phyloP scores from a whole-genome alignment of 2,329 filamentous ascomycete genomes.

The Xylariaceae sp. region DNA sequence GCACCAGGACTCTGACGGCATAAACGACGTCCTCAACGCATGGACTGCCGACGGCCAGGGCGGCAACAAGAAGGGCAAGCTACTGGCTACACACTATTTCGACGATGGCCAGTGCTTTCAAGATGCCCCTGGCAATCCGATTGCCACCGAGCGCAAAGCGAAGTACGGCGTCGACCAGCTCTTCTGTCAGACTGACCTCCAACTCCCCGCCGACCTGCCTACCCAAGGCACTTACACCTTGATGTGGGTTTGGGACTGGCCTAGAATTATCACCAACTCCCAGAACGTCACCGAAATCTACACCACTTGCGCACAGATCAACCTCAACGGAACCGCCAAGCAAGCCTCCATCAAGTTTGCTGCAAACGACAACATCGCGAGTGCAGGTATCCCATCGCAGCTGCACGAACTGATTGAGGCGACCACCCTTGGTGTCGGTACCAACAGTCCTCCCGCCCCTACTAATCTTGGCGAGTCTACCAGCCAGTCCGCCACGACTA shows the following conservation, averaged over 20 bases:
- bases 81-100: constrained; percentile 73
- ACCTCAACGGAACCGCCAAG: constrained; percentile 28
- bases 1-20: constrained; percentile 39
- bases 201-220: constrained; percentile 62
- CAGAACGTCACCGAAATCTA: constrained; percentile 51
- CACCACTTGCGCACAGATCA: constrained; percentile 44
- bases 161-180: constrained; percentile 55
- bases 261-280: constrained; percentile 46
- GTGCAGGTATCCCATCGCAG: constrained; percentile 39
- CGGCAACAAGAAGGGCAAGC: constrained; percentile 68
- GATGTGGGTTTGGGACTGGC: constrained; percentile 98
- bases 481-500: constrained; percentile 15
- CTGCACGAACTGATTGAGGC: constrained; percentile 38
- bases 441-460: constrained; percentile 22
- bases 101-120: constrained; percentile 92
- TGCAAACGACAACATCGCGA: constrained; percentile 24
- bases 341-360: constrained; percentile 38
- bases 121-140: constrained; percentile 35
- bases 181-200: constrained; percentile 76
- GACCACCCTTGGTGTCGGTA: constrained; percentile 30
- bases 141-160: constrained; percentile 54
- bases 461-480: constrained; percentile 22
- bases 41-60: constrained; percentile 80
- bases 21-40: constrained; percentile 55
- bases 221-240: constrained; percentile 65